Conservation (phyloP, 2,329 filamentous ascomycete species). For the Alternaria arborescens region DNA sequence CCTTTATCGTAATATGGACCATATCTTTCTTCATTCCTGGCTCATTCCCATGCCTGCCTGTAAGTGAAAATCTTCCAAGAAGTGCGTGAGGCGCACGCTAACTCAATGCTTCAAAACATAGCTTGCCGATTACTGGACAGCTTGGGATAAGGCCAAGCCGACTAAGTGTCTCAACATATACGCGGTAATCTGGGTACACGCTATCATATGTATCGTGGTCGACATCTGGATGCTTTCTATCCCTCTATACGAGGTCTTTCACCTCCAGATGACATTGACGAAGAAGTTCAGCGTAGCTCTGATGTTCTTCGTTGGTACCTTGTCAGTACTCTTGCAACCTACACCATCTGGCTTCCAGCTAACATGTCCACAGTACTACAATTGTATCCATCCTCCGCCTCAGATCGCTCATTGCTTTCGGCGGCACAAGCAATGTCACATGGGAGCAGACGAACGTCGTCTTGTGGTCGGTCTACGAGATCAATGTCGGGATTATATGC, state of each 20-base stretch:
- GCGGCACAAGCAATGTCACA: constrained; percentile 48
- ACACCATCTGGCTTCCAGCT: neutral
- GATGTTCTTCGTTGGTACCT: constrained; percentile 46
- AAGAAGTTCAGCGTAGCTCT: constrained; percentile 45
- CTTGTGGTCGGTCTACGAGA: constrained; percentile 28
- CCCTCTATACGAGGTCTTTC: constrained; percentile 41
- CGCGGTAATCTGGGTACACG: constrained; percentile 41
- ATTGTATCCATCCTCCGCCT: constrained; percentile 54
- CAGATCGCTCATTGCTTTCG: constrained; percentile 52
- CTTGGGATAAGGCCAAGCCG: constrained; percentile 29
- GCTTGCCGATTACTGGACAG: constrained; percentile 34
- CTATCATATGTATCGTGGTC: constrained; percentile 36
- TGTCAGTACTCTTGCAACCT: constrained; percentile 8
- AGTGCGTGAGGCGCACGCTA: neutral
- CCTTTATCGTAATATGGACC: constrained; percentile 30
- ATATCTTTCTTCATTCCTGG: constrained; percentile 22
- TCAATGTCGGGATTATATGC: constrained; percentile 47
- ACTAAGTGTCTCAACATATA: constrained; percentile 43
- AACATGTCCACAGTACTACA: constrained; percentile 12
- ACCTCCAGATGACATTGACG: constrained; percentile 37
- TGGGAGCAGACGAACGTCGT: constrained; percentile 39
- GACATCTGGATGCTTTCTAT: constrained; percentile 37
- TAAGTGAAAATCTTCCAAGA: constrained; percentile 28
- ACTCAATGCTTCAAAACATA: neutral
- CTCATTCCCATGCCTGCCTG: constrained; percentile 44